Evolutionary conservation across 2,329 filamentous ascomycete genomes (phyloP), one percentile per base, ranked within the genome.

Genomic region (Byssochlamys sp.): DNA sequence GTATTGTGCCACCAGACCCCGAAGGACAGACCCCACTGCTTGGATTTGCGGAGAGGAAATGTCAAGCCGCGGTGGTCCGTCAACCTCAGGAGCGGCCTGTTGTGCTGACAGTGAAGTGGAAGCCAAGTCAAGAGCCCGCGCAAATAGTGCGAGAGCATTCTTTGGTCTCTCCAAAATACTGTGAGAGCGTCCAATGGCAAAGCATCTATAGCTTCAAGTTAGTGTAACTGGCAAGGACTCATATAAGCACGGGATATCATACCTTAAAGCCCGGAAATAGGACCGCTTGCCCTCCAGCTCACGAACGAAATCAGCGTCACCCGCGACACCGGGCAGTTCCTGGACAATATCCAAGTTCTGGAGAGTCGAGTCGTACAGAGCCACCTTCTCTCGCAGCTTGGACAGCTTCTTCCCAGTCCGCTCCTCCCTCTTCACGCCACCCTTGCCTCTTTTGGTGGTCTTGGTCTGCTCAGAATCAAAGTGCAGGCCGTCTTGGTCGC

Each of bases 251-350:
- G 14, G 35, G 29, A 10, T 11, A 19, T 28, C 83, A 70, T 78
- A 91, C 86, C 92, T 95, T 57, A 97, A 79, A 9, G 94, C 89
- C 60, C 86, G 84, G 76, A 97, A 99, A 74, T 97, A 97, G 59
- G 83, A 80, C 35, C 83, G 80, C 64, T 90, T 92, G 33, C 84
- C 84, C 57, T 89, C 84, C n/a, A 99, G 78, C 70, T 94, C 90
- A 52, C 81, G 76, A 3, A 91, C 79, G 62, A 99, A 88, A 14
- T 77, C 79, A 48, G 84, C 81, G 67, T 99, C 94, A 49, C 90
- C 88, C 35, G 90, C 90, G 19, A 96, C 89, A 72, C 94, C 94
- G 2, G 91, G 88, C 12, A 99, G 80, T 59, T 96, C 90, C 66
- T 88, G 90, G 71, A 96, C 85, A 3, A 91, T 90, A 63, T 96